Conservation (phyloP, 345 rosid species). For the Eucalyptus marginata region DNA sequence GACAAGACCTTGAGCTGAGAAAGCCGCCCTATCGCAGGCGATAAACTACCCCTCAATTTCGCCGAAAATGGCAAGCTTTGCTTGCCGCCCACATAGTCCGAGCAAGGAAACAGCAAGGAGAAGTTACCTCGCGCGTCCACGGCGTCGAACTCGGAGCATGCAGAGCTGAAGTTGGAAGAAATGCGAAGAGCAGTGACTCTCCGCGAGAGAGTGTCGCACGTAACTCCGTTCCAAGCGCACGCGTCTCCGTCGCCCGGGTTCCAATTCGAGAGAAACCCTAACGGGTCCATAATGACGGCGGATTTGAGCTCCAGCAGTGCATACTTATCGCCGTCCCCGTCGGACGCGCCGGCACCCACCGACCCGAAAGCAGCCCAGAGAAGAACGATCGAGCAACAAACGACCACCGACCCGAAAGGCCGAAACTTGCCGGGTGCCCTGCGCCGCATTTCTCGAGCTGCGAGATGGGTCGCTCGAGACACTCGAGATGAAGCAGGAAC, state of each 20-base stretch:
- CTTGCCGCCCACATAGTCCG: neutral
- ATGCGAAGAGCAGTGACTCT: constrained; percentile 23
- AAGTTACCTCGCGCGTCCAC: constrained; percentile 12
- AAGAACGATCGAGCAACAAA: neutral
- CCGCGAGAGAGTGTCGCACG: constrained; percentile 20
- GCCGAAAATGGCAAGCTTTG: neutral
- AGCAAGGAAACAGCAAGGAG: constrained; percentile 19
- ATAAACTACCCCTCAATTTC: constrained; percentile 14
- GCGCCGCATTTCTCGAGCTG: neutral
- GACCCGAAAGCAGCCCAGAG: neutral
- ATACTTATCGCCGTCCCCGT: constrained; percentile 8
- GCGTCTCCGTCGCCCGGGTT: constrained; percentile 21
- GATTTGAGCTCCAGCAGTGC: constrained; percentile 27
- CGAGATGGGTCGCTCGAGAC: neutral
- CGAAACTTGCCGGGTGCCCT: neutral
- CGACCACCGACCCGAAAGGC: neutral
- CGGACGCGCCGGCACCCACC: neutral
- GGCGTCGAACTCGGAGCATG: constrained; percentile 2
- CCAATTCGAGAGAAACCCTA: constrained; percentile 38
- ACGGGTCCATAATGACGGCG: constrained; percentile 21
- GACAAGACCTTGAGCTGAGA: constrained; percentile 21
- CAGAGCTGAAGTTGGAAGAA: neutral
- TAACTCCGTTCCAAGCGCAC: constrained; percentile 31
- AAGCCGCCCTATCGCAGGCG: constrained; percentile 16
- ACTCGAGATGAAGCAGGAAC: neutral